phyloP scores from a whole-genome alignment of 2,329 filamentous ascomycete species.

The Graphilbum fragrans region DNA sequence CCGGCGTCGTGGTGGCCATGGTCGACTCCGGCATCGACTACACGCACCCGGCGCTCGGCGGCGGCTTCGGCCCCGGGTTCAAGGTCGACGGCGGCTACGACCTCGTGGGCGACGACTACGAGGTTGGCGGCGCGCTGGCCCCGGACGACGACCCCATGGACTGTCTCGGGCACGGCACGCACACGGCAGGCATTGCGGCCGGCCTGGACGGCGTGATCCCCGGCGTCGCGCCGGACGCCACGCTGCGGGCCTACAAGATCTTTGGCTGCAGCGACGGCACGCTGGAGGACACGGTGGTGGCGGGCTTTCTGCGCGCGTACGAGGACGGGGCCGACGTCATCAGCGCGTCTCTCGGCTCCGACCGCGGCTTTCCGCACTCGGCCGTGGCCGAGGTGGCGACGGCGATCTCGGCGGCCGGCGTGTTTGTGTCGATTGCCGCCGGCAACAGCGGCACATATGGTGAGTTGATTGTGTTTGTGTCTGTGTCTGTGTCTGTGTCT shows the following conservation, averaged over 20 bases:
- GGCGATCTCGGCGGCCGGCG: conserved; percentile 25
- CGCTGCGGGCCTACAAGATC: conserved; percentile 14
- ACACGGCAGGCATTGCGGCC: conserved; percentile 50
- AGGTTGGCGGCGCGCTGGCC: conserved; percentile 21
- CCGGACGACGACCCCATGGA: conserved; percentile 36
- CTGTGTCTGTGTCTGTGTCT: no score
- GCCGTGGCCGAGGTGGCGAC: conserved; percentile 26
- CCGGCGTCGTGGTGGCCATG: conserved; percentile 39
- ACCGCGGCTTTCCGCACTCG: conserved; percentile 24
- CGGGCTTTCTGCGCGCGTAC: conserved; percentile 22
- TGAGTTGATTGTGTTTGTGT: conserved; percentile 26
- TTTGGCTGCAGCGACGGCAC: conserved; percentile 11
- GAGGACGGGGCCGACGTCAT: conserved; percentile 28
- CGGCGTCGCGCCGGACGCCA: conserved; percentile 15
- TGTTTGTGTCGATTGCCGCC: conserved; percentile 25
- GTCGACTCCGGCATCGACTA: conserved; percentile 30
- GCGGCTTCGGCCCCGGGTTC: conserved; percentile 8
- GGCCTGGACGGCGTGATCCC: conserved; percentile 31
- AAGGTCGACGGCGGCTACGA: conserved; percentile 8
- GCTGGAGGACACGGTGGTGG: conserved; percentile 19
- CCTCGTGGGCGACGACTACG: conserved; percentile 19
- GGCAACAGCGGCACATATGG: no score
- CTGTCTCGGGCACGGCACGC: conserved; percentile 47
- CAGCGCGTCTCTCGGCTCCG: conserved; percentile 12
- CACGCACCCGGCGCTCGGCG: conserved; percentile 7